phyloP scores from a whole-genome alignment of 495 filamentous ascomycete species.

The Gamarada debralockiae region DNA sequence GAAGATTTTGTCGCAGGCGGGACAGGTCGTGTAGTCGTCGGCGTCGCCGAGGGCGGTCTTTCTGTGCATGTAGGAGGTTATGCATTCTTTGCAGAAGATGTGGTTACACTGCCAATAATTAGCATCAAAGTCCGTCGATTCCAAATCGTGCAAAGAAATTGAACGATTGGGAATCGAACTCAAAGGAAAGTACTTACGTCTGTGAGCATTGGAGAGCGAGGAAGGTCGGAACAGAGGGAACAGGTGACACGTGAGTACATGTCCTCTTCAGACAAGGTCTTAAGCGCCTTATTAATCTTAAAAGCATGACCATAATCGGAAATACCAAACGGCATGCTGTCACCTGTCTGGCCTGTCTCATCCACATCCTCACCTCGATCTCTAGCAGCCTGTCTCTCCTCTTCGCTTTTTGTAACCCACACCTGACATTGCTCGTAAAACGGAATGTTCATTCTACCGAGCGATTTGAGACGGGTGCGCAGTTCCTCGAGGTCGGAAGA shows the following conservation, averaged over 20 bases:
- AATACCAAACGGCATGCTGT: conserved; percentile 14
- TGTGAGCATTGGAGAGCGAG: background rate
- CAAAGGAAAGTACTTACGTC: conserved; percentile 6
- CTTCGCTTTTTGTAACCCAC: conserved; percentile 13
- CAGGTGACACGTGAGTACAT: conserved; percentile 12
- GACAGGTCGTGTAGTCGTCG: background rate
- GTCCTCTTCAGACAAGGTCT: conserved; percentile 9
- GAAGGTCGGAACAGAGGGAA: conserved; percentile 15
- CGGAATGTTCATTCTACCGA: background rate
- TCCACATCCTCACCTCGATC: background rate
- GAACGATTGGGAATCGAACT: background rate
- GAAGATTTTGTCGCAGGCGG: conserved; percentile 1
- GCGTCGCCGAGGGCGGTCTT: background rate
- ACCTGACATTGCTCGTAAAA: conserved; percentile 21
- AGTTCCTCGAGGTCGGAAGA: conserved; percentile 27
- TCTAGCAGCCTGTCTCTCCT: background rate
- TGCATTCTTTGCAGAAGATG: conserved; percentile 26
- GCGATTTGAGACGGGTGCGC: background rate
- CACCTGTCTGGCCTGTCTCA: background rate
- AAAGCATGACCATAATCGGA: conserved; percentile 15
- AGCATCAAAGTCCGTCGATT: no score
- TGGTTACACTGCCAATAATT: conserved; percentile 26
- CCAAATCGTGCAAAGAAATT: background rate
- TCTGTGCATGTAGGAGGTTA: conserved; percentile 4
- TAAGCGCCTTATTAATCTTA: conserved; percentile 16